Evolutionary conservation across 805 yeast species (phyloP).

Genomic region (Lachancea dasiensis): DNA sequence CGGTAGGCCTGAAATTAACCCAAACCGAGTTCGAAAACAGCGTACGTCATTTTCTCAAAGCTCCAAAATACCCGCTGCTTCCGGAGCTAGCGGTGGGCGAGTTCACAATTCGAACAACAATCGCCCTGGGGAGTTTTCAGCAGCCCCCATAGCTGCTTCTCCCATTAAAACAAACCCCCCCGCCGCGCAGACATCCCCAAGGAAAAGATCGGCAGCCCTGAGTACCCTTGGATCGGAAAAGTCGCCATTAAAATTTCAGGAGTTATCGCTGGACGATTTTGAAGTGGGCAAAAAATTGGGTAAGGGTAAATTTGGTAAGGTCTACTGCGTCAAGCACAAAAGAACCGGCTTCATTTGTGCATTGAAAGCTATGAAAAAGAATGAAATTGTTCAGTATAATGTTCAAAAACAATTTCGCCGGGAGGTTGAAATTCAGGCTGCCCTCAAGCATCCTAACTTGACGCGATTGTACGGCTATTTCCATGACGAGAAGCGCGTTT

Average conservation of each 20-base stretch:
- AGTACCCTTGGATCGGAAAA: background rate
- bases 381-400: conserved; percentile 65
- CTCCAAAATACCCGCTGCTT: background rate
- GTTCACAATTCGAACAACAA: too few species aligned
- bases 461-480: conserved; percentile 81
- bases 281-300: conserved; percentile 86
- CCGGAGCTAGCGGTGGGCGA: too few species aligned
- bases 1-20: background rate
- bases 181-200: conserved; percentile 1
- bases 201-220: background rate
- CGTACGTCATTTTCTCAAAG: conserved; percentile 6
- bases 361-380: conserved; percentile 82
- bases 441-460: conserved; percentile 71
- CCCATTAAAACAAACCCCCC: background rate
- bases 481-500: conserved; percentile 73
- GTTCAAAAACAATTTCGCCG: conserved; percentile 82
- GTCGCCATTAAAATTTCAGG: conserved; percentile 3
- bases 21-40: background rate
- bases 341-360: conserved; percentile 79
- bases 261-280: conserved; percentile 46
- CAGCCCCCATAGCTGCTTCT: too few species aligned
- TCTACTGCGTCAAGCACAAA: conserved; percentile 79
- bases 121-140: too few species aligned
- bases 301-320: conserved; percentile 90
- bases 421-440: conserved; percentile 86